A percentile compares a stretch with the other conserved stretches of the same genome.
Evolutionary conservation across 352 stramenopile genomes (phyloP).

Genomic region (Elongisporangium anandrum): DNA sequence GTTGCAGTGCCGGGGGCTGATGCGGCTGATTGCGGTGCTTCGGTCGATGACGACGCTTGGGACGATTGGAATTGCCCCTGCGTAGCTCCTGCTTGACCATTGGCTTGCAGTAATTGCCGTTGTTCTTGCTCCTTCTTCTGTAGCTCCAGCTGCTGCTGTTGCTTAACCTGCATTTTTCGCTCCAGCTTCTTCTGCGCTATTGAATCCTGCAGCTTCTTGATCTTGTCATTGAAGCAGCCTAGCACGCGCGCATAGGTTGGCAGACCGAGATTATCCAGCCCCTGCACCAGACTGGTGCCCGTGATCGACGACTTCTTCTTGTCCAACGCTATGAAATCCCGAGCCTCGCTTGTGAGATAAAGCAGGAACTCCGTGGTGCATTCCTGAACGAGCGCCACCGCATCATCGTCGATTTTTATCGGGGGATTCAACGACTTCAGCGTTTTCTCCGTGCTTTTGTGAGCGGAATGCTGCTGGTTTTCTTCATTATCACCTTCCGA

Average conservation of each 20-base stretch:
- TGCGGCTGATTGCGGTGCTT: not conserved
- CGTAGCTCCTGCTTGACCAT: not conserved
- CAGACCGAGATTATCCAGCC: constrained; percentile 70
- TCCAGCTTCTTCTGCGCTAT: constrained; percentile 54
- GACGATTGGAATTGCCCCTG: not conserved
- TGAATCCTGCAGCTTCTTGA: constrained; percentile 60
- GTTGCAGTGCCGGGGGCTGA: not conserved
- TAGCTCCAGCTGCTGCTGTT: constrained; percentile 20
- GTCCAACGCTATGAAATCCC: constrained; percentile 57
- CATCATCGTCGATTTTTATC: constrained; percentile 78
- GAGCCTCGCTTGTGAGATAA: constrained; percentile 76
- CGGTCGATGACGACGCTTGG: not conserved
- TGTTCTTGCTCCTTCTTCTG: constrained; percentile 5
- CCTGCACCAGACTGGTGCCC: constrained; percentile 50
- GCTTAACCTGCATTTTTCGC: constrained; percentile 43
- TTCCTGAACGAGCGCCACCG: constrained; percentile 77
- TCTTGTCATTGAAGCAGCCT: constrained; percentile 58
- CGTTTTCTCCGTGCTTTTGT: not conserved
- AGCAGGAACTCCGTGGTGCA: constrained; percentile 83
- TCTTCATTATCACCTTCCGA: constrained; percentile 1
- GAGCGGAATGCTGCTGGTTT: not conserved
- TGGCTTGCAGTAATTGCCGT: not conserved
- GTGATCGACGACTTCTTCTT: constrained; percentile 69
- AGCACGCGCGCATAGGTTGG: constrained; percentile 61
- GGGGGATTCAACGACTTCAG: constrained; percentile 2